phyloP scores from a whole-genome alignment of 2,329 filamentous ascomycete genomes.

The Hymenotorrendiella dingleyae region DNA sequence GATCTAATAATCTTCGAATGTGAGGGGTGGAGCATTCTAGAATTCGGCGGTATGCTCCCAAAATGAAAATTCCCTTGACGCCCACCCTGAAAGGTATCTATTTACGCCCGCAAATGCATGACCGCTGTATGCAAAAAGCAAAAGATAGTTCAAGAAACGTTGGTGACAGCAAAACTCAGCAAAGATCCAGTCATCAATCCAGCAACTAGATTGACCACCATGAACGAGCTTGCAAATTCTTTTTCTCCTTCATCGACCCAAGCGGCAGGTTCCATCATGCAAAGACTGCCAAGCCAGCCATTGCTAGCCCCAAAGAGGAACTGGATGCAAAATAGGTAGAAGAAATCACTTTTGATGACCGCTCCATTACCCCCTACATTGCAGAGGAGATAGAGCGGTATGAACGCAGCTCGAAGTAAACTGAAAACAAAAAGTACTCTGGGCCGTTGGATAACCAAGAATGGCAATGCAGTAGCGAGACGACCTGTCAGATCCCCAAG shows the following conservation, averaged over 20 bases:
- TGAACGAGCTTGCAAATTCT: slow-evolving; percentile 87
- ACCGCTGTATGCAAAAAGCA: not conserved
- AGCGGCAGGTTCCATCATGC: slow-evolving; percentile 84
- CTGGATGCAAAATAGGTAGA: slow-evolving; percentile 83
- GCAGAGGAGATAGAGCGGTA: slow-evolving; percentile 85
- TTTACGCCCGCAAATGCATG: not conserved
- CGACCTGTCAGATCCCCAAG: slow-evolving; percentile 77
- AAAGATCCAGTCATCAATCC: slow-evolving; percentile 83
- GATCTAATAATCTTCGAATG: too few relatives aligned
- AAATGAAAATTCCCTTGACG: too few relatives aligned
- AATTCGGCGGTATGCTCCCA: too few relatives aligned
- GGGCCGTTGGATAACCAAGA: slow-evolving; percentile 56
- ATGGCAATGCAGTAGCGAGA: slow-evolving; percentile 55
- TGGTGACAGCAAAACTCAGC: slow-evolving; percentile 70
- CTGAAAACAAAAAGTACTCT: slow-evolving; percentile 61
- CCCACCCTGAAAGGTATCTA: too few relatives aligned
- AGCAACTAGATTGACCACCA: slow-evolving; percentile 83
- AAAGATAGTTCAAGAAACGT: slow-evolving; percentile 5
- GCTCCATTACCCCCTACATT: slow-evolving; percentile 77
- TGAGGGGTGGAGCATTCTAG: too few relatives aligned
- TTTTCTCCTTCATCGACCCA: slow-evolving; percentile 79
- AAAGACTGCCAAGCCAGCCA: slow-evolving; percentile 78
- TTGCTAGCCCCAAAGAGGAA: slow-evolving; percentile 78
- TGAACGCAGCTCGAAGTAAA: slow-evolving; percentile 59
- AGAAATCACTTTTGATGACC: slow-evolving; percentile 70